phyloP scores from a whole-genome alignment of 306 rosid species.

The Heteromeles arbutifolia region DNA sequence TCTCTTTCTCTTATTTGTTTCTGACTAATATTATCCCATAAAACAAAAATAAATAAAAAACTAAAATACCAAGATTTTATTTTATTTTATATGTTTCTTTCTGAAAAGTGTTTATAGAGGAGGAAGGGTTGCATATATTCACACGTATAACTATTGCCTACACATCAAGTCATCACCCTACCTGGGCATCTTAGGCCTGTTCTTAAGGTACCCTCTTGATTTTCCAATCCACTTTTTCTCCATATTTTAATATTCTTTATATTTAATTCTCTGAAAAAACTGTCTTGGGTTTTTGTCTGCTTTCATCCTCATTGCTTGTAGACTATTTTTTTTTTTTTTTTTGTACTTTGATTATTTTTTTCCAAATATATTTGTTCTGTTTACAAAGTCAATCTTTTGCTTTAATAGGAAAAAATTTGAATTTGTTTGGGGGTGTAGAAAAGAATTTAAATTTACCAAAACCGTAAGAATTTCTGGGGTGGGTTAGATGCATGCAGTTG shows the following conservation, averaged over 20 bases:
- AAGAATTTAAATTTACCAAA: constrained; percentile 17
- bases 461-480: constrained; percentile 16
- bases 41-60: neutral
- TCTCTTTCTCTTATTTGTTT: neutral
- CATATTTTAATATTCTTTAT: neutral
- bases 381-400: constrained; percentile 50
- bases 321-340: constrained; percentile 12
- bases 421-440: constrained; percentile 25
- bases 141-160: neutral
- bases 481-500: constrained; percentile 18
- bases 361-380: constrained; percentile 20
- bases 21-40: neutral
- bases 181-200: neutral
- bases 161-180: constrained; percentile 13
- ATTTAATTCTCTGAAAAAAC: neutral
- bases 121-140: neutral
- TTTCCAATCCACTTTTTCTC: neutral
- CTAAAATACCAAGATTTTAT: constrained; percentile 2
- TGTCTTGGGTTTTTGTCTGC: constrained; percentile 1
- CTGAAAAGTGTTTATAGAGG: neutral
- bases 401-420: neutral
- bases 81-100: no score
- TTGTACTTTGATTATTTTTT: constrained; percentile 3
- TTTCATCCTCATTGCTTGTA: constrained; percentile 20
- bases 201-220: constrained; percentile 11